Conservation (phyloP, 768 basidiomycete species). For the Saitozyma sp. region DNA sequence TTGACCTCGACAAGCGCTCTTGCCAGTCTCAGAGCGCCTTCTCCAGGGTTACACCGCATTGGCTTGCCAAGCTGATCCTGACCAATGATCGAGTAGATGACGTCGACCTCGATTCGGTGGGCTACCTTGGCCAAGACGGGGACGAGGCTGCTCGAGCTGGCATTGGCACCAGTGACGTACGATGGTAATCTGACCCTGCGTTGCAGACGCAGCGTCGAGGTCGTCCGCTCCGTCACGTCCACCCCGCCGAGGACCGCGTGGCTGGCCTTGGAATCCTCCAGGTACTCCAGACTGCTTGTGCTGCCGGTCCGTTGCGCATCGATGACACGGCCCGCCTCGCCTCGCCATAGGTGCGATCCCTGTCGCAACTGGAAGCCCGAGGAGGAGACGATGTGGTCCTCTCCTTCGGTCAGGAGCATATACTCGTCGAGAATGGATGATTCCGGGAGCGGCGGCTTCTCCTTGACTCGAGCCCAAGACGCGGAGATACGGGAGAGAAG, state of each 20-base stretch:
- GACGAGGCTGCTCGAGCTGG: constrained; percentile 1
- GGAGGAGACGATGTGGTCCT: constrained; percentile 7
- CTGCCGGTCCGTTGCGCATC: neutral
- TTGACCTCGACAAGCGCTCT: no score
- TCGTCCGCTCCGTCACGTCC: neutral
- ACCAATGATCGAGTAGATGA: no score
- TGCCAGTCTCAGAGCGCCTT: no score
- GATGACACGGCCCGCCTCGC: constrained; percentile 3
- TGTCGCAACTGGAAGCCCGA: neutral
- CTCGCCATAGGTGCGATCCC: constrained; percentile 5
- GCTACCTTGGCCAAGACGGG: constrained; percentile 6
- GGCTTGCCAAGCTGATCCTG: no score
- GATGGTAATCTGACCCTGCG: constrained; percentile 10
- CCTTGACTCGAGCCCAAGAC: constrained; percentile 5
- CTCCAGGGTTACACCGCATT: no score
- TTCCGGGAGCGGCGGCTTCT: constrained; percentile 11
- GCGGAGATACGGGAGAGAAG: constrained; percentile 5
- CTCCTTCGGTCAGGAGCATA: constrained; percentile 6
- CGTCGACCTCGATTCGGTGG: neutral
- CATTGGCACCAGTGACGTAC: constrained; percentile 1
- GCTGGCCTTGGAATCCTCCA: constrained; percentile 5
- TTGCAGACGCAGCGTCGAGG: neutral
- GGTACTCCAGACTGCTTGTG: neutral
- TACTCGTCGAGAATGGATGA: constrained; percentile 14
- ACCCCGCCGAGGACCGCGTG: neutral